phyloP scores from a whole-genome alignment of 2,329 filamentous ascomycete genomes.

The Aspergillus viridinutans region DNA sequence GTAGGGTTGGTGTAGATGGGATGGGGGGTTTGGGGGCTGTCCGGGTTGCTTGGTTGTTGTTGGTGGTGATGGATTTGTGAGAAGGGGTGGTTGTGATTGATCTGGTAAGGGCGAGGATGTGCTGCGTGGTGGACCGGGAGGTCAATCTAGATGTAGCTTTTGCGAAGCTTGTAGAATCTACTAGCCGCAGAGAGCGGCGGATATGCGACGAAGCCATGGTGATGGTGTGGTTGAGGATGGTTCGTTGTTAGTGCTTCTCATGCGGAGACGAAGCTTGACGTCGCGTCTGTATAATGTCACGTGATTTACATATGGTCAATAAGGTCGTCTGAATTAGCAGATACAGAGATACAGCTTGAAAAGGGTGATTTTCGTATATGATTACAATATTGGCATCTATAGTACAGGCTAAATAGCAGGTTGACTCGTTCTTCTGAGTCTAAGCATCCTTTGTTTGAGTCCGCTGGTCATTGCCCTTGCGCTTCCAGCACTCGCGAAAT shows the following conservation, averaged over 20 bases:
- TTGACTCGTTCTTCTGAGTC: not conserved
- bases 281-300: constrained; percentile 16
- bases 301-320: constrained; percentile 11
- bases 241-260: constrained; percentile 2
- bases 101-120: constrained; percentile 7
- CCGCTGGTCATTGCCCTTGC: constrained; percentile 77
- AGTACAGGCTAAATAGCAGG: not conserved
- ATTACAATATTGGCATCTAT: not conserved
- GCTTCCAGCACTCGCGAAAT: constrained; percentile 89
- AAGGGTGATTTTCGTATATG: not conserved
- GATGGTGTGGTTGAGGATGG: not conserved
- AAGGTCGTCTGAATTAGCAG: not conserved
- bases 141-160: not conserved
- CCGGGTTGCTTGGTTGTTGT: constrained; percentile 2
- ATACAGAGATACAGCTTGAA: not conserved
- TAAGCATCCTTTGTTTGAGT: constrained; percentile 70
- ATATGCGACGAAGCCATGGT: constrained; percentile 22
- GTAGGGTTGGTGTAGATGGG: constrained; percentile 5
- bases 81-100: constrained; percentile 1
- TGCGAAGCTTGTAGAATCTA: constrained; percentile 5
- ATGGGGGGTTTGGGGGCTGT: constrained; percentile 15
- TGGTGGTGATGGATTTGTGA: not conserved
- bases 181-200: constrained; percentile 15
- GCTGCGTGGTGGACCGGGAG: not conserved
- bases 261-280: not conserved